Percentiles rank a stretch among this genome's conserved stretches.
These are phyloP conservation scores for Neohortaea acidophila DNA, from an alignment of 495 filamentous ascomycete genomes.

Conservation along the genomic window DNA sequence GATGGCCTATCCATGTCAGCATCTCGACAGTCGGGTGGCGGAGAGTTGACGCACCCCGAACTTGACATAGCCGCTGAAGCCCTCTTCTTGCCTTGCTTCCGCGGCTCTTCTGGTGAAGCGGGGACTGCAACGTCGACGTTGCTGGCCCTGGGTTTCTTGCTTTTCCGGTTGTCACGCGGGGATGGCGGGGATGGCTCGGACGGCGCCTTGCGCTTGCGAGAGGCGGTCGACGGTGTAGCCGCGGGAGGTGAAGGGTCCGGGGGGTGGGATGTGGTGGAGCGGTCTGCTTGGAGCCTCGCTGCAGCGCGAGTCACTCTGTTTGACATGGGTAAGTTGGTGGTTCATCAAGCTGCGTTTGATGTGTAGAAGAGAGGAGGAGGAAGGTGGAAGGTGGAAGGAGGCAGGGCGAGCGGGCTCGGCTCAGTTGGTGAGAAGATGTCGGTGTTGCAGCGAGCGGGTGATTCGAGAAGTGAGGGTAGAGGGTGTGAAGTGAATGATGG, in stretches of 20 bases:
- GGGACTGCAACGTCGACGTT: slow-evolving; percentile 6
- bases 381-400: slow-evolving; percentile 3
- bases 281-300: slow-evolving; percentile 25
- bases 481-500: too few species aligned
- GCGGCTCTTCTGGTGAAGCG: slow-evolving; percentile 8
- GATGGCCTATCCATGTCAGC: slow-evolving; percentile 22
- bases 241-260: slow-evolving; percentile 14
- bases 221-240: slow-evolving; percentile 23
- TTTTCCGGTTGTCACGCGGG: slow-evolving; percentile 6
- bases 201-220: slow-evolving; percentile 25
- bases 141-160: slow-evolving; percentile 19
- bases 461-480: too few species aligned
- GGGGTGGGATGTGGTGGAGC: slow-evolving; percentile 17
- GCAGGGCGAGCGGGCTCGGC: too few species aligned
- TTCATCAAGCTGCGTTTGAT: slow-evolving; percentile 1
- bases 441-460: too few species aligned
- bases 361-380: background rate
- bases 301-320: slow-evolving; percentile 30
- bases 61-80: slow-evolving; percentile 62
- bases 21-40: background rate
- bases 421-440: too few species aligned
- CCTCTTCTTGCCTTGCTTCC: slow-evolving; percentile 31
- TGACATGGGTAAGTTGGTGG: slow-evolving; percentile 25
- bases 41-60: slow-evolving; percentile 47
- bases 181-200: slow-evolving; percentile 19